Conservation (phyloP, 768 basidiomycete species). For the Chiua virens region DNA sequence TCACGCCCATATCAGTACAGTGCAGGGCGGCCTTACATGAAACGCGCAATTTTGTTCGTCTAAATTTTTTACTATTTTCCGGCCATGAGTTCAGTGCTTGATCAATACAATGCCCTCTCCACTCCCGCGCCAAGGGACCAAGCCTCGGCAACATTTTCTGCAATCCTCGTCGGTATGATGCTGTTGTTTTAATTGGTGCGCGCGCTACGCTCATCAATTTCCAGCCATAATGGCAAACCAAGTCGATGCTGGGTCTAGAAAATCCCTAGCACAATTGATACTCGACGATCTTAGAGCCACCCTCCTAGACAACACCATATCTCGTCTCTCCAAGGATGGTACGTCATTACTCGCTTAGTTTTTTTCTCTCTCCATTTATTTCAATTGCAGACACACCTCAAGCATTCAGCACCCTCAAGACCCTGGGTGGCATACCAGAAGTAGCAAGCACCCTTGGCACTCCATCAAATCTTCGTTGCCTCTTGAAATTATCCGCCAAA, state of each 20-base stretch:
- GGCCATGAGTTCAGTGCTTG: constrained; percentile 15
- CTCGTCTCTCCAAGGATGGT: constrained; percentile 60
- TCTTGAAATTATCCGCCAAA: constrained; percentile 50
- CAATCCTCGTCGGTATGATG: constrained; percentile 17
- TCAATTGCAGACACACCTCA: constrained; percentile 55
- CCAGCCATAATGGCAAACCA: constrained; percentile 16
- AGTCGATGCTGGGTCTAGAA: constrained; percentile 44
- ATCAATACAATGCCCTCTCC: constrained; percentile 20
- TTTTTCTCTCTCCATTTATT: neutral
- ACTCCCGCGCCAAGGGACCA: constrained; percentile 5
- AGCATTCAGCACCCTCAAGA: constrained; percentile 72
- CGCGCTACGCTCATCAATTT: constrained; percentile 5
- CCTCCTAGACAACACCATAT: constrained; percentile 38
- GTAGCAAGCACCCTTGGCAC: constrained; percentile 64
- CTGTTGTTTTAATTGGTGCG: constrained; percentile 5
- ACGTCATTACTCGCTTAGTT: constrained; percentile 12
- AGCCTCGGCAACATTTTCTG: constrained; percentile 4
- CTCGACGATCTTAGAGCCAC: constrained; percentile 55
- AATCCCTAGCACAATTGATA: constrained; percentile 55
- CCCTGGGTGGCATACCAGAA: constrained; percentile 66
- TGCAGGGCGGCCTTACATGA: no score
- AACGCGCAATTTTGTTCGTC: neutral
- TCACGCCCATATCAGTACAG: no score
- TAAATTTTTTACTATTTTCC: no score
- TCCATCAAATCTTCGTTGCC: constrained; percentile 52